Conservation (phyloP, 495 filamentous ascomycete species). For the Podospora conica region DNA sequence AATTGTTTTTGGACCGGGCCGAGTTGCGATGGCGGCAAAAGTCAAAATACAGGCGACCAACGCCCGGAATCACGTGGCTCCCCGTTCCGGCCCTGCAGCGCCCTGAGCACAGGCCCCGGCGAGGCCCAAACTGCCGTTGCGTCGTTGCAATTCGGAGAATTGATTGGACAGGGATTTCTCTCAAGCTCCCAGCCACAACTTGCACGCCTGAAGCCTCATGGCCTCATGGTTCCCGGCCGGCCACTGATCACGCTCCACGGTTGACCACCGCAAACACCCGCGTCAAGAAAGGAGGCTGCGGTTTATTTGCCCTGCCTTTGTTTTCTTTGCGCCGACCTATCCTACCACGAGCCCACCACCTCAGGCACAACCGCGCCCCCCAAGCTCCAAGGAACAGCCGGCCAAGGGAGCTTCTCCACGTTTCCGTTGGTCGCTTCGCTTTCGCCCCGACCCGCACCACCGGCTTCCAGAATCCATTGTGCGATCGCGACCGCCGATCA, state of each 20-base stretch:
- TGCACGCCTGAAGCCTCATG: background rate
- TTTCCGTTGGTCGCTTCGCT: background rate
- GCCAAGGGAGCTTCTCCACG: constrained; percentile 3
- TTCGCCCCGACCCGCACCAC: background rate
- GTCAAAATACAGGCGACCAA: background rate
- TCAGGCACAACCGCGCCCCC: background rate
- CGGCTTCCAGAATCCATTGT: background rate
- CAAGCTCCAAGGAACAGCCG: background rate
- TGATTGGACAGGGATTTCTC: constrained; percentile 23
- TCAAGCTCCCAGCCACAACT: background rate
- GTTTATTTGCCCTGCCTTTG: background rate
- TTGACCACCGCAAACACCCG: background rate
- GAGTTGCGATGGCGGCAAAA: background rate
- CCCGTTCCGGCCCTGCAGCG: constrained; percentile 4
- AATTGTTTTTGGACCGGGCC: background rate
- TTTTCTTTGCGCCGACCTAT: too few relatives aligned
- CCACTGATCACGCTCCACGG: background rate
- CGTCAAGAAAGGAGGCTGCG: background rate
- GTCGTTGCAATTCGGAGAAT: constrained; percentile 22
- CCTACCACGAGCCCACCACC: constrained; percentile 11
- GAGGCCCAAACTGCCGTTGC: constrained; percentile 9
- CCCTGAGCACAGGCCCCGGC: background rate
- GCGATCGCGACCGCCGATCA: constrained; percentile 3
- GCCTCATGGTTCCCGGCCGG: too few relatives aligned
- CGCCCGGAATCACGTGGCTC: constrained; percentile 4